Base-by-base conservation (phyloP, 202 grass and related monocot genomes). In the Eragrostis tef region DNA sequence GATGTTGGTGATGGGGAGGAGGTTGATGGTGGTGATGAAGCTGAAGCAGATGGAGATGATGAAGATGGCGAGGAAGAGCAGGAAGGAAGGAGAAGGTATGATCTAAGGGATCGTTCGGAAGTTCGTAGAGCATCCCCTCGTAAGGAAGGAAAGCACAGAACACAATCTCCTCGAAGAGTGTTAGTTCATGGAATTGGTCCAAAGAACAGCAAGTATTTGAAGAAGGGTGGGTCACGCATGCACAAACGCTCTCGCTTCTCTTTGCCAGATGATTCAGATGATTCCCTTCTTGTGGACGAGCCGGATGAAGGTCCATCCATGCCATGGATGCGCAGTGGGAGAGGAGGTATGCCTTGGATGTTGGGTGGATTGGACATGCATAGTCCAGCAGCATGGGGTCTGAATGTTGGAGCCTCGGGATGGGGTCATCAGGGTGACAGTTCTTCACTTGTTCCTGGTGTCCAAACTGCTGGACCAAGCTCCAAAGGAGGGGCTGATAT, bases 401-500 rank as follows among this genome's bases (percentile, higher is more conserved):
- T 99, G 56, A 99, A 92, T 93, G 83, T 88, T 84, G 97, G 93
- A 75, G 89, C 97, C 48, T 99, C 97, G 74, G 97, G 97, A 24
- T 99, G 97, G 97, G 87, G 86, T 80, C 91, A 96, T 80, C 97
- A 99, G 78, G 90, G 93, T 57, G 97, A 96, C 66, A 87, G 26
- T 85, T 78, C 84, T 66, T 85, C 83, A 86, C 73, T 99, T 29
- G 88, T 87, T 59, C 80, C 93, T 26, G 93, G 96, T 27, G 85
- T 90, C 45, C 97, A 99, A 86, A 99, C 97, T 77, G 97, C 97
- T 17, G 97, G 97, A 67, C 97, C 97, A 79, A 99, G 97, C 88
- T 99, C 97, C 39, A 99, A 99, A 85, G 96, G 97, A 70, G 97
- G 97, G 71, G 97, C 97, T 58, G 97, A 99, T 84, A 96, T 99